Evolutionary conservation across 2,329 filamentous ascomycete species (phyloP), one percentile per base, ranked within the genome.

Genomic region (Fusarium sp.): DNA sequence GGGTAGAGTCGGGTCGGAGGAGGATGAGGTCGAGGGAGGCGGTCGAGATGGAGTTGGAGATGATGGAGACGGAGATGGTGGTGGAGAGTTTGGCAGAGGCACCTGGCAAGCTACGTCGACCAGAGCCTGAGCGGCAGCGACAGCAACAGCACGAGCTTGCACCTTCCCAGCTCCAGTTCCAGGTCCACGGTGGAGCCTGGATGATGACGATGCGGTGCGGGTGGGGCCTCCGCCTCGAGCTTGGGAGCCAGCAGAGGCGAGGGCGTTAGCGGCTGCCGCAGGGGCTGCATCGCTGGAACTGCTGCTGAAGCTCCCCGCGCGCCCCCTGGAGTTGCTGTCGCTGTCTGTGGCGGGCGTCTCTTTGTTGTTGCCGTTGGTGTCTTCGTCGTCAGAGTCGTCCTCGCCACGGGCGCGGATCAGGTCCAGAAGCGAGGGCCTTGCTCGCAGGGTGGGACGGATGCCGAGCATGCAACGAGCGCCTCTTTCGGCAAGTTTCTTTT

Each of bases 351-450:
- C 24, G 24, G 24, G 24, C 16, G 1, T 49, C 3, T 11, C 9
- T n/a, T 22, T 49, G 62, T 35, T 44, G 44, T 69, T 62, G 61
- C n/a, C 27, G 46, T 66, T 62, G 58, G 58, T 49, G 53, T 49
- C 57, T 46, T 53, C 40, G 53, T 74, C 71, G 71, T 55, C 55
- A 73, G 69, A 72, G 67, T 72, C 75, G 66, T 74, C 75, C 75
- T 77, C 76, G 77, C 77, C 81, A 67, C 78, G 78, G 74, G 81
- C 77, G 69, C 83, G 82, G 73, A 86, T 81, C 67, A 89, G 83
- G 70, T 89, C 87, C 80, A 89, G 84, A 75, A 89, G 80, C 71
- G 87, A 88, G 76, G 85, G 86, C 81, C 87, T 84, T 77, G 86
- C 84, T 85, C 83, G 85, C 74, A 89, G 81, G 69, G 82, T 83